Evolutionary conservation across 2,329 filamentous ascomycete genomes (phyloP).

Genomic region (Chalaropsis ovoidea): DNA sequence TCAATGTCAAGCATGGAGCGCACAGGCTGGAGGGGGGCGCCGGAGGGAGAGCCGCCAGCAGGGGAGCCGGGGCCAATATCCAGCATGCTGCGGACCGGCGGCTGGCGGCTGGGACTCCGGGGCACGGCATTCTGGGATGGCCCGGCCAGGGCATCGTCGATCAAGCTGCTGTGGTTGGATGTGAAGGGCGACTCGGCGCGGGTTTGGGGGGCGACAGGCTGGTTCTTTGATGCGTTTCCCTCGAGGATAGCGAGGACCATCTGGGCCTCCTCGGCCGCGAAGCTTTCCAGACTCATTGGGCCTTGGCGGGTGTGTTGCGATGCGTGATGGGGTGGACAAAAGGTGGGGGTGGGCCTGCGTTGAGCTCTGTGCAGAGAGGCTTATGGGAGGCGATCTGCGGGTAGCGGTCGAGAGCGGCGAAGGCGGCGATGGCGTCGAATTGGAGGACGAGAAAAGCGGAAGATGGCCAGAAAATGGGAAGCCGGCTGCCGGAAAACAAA

Average conservation of each 20-base stretch:
- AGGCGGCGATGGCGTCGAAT: too few relatives aligned
- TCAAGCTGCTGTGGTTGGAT: constrained; percentile 57
- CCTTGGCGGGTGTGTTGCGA: constrained; percentile 29
- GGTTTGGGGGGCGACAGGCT: constrained; percentile 37
- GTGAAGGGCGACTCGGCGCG: constrained; percentile 48
- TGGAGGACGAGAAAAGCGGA: too few relatives aligned
- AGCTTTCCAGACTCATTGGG: constrained; percentile 64
- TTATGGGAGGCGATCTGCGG: too few relatives aligned
- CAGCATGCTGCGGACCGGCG: constrained; percentile 55
- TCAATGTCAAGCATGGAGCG: constrained; percentile 45
- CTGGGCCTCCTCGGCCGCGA: constrained; percentile 64
- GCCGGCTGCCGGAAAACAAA: too few relatives aligned
- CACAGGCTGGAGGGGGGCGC: constrained; percentile 38
- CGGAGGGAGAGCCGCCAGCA: constrained; percentile 32
- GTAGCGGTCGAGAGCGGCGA: too few relatives aligned
- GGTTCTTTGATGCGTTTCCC: constrained; percentile 27
- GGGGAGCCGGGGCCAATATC: constrained; percentile 41
- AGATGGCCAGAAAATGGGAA: too few relatives aligned
- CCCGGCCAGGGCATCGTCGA: constrained; percentile 34
- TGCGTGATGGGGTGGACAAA: background rate
- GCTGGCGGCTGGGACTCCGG: constrained; percentile 32
- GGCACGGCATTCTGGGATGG: constrained; percentile 23
- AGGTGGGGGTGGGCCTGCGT: background rate
- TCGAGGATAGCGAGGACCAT: constrained; percentile 63
- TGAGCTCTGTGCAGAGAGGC: too few relatives aligned